Conservation (phyloP, 805 yeast genomes). For the Wickerhamiella vanderwaltii region DNA sequence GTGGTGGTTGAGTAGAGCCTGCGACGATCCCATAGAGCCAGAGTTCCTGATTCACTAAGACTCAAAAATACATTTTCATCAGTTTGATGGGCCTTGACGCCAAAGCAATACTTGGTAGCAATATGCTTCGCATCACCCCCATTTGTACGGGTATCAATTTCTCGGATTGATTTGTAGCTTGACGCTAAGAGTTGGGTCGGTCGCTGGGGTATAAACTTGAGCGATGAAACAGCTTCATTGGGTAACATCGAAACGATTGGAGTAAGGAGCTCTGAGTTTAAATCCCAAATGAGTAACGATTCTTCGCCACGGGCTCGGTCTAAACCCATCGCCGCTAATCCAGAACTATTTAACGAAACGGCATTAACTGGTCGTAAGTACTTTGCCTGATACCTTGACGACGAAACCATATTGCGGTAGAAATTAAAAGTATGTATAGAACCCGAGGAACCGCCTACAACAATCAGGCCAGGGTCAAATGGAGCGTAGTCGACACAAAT, state of each 20-base stretch:
- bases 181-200: conserved; percentile 49
- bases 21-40: conserved; percentile 46
- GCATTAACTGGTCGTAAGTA: conserved; percentile 68
- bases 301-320: conserved; percentile 69
- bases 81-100: conserved; percentile 57
- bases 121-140: conserved; percentile 41
- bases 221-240: conserved; percentile 62
- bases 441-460: conserved; percentile 68
- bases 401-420: conserved; percentile 28
- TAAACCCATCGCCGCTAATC: conserved; percentile 62
- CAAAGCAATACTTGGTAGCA: conserved; percentile 60
- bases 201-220: conserved; percentile 52
- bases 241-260: conserved; percentile 39
- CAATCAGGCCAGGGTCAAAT: conserved; percentile 29
- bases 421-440: conserved; percentile 51
- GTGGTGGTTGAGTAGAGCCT: conserved; percentile 17
- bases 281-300: conserved; percentile 70
- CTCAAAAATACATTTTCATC: conserved; percentile 58
- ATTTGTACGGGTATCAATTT: conserved; percentile 50
- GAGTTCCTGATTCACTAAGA: conserved; percentile 69
- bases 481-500: conserved; percentile 42
- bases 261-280: conserved; percentile 25
- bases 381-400: conserved; percentile 41
- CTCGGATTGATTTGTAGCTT: conserved; percentile 63
- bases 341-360: conserved; percentile 51